Conservation (phyloP, 495 filamentous ascomycete species). For the Apodospora peruviana region DNA sequence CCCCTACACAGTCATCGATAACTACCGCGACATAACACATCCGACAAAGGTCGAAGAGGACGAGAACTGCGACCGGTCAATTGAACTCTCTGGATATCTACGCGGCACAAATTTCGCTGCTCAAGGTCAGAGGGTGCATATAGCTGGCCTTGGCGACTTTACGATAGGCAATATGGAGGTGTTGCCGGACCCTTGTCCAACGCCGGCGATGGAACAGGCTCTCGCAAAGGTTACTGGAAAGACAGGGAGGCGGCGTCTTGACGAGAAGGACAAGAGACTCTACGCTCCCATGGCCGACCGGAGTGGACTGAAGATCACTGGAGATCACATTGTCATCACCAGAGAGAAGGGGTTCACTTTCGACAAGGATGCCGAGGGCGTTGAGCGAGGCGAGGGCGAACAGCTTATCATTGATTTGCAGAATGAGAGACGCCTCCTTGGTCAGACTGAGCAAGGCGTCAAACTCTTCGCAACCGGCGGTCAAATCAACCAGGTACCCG, state of each 20-base stretch:
- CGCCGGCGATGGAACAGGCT: constrained; percentile 82
- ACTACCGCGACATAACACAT: constrained; percentile 89
- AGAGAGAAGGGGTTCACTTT: constrained; percentile 65
- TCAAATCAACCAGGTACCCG: constrained; percentile 55
- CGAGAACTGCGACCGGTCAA: constrained; percentile 78
- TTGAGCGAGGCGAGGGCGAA: constrained; percentile 81
- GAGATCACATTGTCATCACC: constrained; percentile 54
- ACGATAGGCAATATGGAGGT: constrained; percentile 77
- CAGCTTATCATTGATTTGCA: constrained; percentile 89
- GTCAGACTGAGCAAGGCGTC: constrained; percentile 72
- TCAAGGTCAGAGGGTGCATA: constrained; percentile 79
- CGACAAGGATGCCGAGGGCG: constrained; percentile 60
- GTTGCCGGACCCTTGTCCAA: constrained; percentile 91
- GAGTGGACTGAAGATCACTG: constrained; percentile 70
- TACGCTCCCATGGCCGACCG: constrained; percentile 98
- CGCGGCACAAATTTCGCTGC: constrained; percentile 93
- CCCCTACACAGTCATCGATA: constrained; percentile 87
- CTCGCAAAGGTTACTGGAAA: constrained; percentile 78
- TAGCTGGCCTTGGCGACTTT: constrained; percentile 92
- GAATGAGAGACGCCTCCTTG: constrained; percentile 73
- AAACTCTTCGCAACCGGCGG: constrained; percentile 77
- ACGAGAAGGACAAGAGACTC: constrained; percentile 91
- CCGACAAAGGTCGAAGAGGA: constrained; percentile 84
- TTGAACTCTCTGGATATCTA: constrained; percentile 90
- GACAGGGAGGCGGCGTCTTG: constrained; percentile 64